These are phyloP conservation scores for Noccaea bulbosa DNA, from an alignment of 345 rosid genomes.

Conservation along the genomic window DNA sequence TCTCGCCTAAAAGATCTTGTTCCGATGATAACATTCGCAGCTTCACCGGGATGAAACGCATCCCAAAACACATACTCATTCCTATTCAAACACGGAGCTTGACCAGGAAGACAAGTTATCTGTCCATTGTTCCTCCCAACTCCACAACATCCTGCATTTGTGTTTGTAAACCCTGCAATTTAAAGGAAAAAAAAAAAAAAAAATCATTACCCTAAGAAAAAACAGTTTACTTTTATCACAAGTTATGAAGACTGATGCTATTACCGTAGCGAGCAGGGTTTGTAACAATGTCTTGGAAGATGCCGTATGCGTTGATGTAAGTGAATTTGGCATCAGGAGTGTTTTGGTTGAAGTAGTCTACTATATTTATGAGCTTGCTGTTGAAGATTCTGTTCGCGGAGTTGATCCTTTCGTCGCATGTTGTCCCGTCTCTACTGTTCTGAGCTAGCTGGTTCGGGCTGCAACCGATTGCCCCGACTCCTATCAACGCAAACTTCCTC, in stretches of 20 bases:
- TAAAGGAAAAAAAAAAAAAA: neutral
- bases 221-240: neutral
- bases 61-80: constrained; percentile 73
- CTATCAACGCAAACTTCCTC: constrained; percentile 76
- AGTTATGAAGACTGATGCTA: neutral
- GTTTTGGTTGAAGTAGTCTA: constrained; percentile 61
- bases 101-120: constrained; percentile 67
- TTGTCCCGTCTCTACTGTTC: constrained; percentile 67
- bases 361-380: constrained; percentile 65
- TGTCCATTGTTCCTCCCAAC: constrained; percentile 84
- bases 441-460: constrained; percentile 83
- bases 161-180: constrained; percentile 54
- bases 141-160: constrained; percentile 74
- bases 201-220: neutral
- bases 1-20: constrained; percentile 57
- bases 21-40: constrained; percentile 59
- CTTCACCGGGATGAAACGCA: constrained; percentile 75
- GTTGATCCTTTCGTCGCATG: constrained; percentile 68
- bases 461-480: constrained; percentile 88
- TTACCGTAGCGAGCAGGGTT: constrained; percentile 51
- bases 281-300: constrained; percentile 65
- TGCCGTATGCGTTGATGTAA: constrained; percentile 72
- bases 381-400: constrained; percentile 78
- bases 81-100: constrained; percentile 65
- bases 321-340: constrained; percentile 65